Conservation (phyloP, 805 yeast species). For the Osmozyma mogii region DNA sequence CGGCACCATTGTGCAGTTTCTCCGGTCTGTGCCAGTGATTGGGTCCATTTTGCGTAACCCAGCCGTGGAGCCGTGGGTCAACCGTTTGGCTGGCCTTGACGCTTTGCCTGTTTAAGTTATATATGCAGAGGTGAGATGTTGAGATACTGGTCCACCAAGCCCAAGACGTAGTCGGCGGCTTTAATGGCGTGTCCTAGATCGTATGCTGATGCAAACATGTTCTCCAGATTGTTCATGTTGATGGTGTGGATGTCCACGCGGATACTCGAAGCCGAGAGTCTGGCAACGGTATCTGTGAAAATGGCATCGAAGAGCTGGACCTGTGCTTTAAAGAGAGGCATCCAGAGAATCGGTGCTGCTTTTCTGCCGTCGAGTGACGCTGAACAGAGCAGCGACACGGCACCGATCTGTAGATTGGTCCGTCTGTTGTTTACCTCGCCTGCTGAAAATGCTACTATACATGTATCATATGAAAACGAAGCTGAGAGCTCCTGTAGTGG, state of each 20-base stretch:
- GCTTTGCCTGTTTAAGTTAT: slow-evolving; percentile 26
- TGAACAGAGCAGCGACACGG: slow-evolving; percentile 1
- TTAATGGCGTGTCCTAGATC: slow-evolving; percentile 13
- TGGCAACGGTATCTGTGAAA: neutral
- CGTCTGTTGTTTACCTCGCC: neutral
- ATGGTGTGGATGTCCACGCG: slow-evolving; percentile 1
- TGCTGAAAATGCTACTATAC: too few relatives aligned
- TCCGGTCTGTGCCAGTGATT: slow-evolving; percentile 79
- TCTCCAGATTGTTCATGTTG: slow-evolving; percentile 1
- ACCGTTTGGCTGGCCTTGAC: slow-evolving; percentile 35
- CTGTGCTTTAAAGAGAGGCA: slow-evolving; percentile 11
- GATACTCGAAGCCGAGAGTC: neutral
- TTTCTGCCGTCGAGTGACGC: too few relatives aligned
- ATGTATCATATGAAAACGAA: too few relatives aligned
- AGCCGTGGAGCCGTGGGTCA: slow-evolving; percentile 60
- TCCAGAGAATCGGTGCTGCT: slow-evolving; percentile 11
- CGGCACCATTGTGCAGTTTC: slow-evolving; percentile 77
- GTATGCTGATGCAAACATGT: slow-evolving; percentile 4
- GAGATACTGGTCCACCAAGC: slow-evolving; percentile 2
- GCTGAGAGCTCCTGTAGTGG: too few relatives aligned
- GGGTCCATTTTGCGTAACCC: slow-evolving; percentile 85
- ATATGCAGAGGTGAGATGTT: neutral
- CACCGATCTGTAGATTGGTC: neutral
- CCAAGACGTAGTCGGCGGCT: slow-evolving; percentile 7
- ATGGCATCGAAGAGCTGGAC: slow-evolving; percentile 4